phyloP scores from a whole-genome alignment of 2,329 filamentous ascomycete genomes.

The Colletotrichum sp. region DNA sequence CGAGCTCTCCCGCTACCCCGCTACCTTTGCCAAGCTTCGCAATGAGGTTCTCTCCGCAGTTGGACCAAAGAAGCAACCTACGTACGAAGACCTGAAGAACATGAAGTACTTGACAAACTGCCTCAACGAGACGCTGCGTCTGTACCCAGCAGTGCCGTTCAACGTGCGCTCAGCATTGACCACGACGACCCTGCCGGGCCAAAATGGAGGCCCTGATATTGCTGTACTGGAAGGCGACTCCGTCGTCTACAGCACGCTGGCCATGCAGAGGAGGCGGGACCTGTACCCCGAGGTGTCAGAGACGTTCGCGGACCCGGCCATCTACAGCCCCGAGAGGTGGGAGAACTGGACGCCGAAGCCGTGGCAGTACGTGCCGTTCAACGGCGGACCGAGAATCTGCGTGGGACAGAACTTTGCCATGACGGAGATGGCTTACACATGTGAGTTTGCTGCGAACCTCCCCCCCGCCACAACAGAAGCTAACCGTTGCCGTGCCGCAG shows the following conservation, averaged over 20 bases:
- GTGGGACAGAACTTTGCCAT: constrained; percentile 66
- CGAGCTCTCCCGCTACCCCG: constrained; percentile 43
- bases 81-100: constrained; percentile 30
- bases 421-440: constrained; percentile 59
- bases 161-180: constrained; percentile 75
- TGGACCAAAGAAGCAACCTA: constrained; percentile 40
- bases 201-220: constrained; percentile 37
- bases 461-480: not conserved
- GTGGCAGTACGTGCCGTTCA: constrained; percentile 56
- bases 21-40: constrained; percentile 47
- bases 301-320: constrained; percentile 37
- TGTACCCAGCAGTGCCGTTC: constrained; percentile 81
- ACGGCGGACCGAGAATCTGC: constrained; percentile 37
- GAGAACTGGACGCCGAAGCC: constrained; percentile 54
- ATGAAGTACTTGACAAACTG: constrained; percentile 83
- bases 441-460: constrained; percentile 32
- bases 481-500: constrained; percentile 26
- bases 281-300: constrained; percentile 51
- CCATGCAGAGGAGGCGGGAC: constrained; percentile 55
- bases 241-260: constrained; percentile 54
- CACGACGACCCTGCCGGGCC: constrained; percentile 73
- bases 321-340: constrained; percentile 58
- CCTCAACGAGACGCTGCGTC: constrained; percentile 78
- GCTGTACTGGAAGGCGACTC: constrained; percentile 51
- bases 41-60: constrained; percentile 49